Conservation (phyloP, 164 flowering plant species). For the Macadamia tetraphylla region DNA sequence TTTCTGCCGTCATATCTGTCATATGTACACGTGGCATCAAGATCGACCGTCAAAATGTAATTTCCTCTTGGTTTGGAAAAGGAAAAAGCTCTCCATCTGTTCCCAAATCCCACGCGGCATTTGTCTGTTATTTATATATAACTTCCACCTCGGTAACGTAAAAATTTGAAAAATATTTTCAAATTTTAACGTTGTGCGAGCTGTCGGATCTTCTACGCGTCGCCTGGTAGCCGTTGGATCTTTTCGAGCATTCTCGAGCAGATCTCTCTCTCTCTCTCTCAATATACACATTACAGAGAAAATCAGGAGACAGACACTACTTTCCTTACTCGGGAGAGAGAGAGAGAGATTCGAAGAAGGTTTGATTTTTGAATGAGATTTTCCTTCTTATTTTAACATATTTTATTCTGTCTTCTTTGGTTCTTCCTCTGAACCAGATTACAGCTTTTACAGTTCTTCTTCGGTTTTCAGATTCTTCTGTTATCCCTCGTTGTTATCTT, state of each 20-base stretch:
- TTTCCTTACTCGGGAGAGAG: slow-evolving; percentile 1
- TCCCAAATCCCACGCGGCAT: slow-evolving; percentile 7
- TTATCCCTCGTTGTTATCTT: background rate
- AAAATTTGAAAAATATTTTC: slow-evolving; percentile 9
- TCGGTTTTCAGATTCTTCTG: background rate
- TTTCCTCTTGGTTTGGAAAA: background rate
- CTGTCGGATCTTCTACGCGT: slow-evolving; percentile 14
- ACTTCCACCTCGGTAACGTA: slow-evolving; percentile 7
- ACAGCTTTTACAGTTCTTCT: background rate
- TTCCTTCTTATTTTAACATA: background rate
- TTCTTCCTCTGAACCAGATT: background rate
- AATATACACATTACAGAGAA: background rate
- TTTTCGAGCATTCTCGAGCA: background rate
- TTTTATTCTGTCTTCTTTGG: slow-evolving; percentile 4
- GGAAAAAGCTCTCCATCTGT: background rate
- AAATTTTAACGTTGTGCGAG: slow-evolving; percentile 12
- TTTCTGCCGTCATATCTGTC: background rate
- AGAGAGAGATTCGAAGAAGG: background rate
- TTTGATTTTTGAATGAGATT: slow-evolving; percentile 5
- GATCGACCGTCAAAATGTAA: background rate
- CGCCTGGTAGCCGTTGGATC: slow-evolving; percentile 15
- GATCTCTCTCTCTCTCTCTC: background rate
- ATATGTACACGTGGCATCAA: background rate
- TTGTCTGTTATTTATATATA: background rate
- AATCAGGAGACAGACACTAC: slow-evolving; percentile 2